Percentiles rank a stretch among this genome's conserved stretches.
Evolutionary conservation across 306 rosid species (phyloP).

Genomic region (Vicia sativa): DNA sequence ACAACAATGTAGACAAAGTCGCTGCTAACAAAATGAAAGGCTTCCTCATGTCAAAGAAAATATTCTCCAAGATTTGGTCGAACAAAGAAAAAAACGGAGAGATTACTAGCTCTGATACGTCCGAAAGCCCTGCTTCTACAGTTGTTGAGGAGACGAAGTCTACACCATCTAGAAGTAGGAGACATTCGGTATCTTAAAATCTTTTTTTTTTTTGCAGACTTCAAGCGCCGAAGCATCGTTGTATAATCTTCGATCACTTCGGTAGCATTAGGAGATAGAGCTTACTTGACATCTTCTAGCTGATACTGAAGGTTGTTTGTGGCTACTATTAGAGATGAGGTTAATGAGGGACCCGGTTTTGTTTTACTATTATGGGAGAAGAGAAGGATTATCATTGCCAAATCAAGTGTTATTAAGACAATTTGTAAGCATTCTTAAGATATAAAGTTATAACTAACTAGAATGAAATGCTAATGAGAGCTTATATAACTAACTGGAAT

Average conservation of each 20-base stretch:
- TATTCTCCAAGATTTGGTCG: constrained; percentile 91
- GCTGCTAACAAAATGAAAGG: constrained; percentile 70
- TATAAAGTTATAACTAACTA: constrained; percentile 4
- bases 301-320: constrained; percentile 43
- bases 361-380: constrained; percentile 29
- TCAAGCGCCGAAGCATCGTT: constrained; percentile 27
- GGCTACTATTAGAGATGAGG: neutral
- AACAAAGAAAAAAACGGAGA: constrained; percentile 74
- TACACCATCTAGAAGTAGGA: constrained; percentile 82
- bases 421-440: constrained; percentile 15
- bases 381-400: constrained; percentile 27
- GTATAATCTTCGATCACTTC: constrained; percentile 48
- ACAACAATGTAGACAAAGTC: constrained; percentile 48
- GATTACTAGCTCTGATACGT: constrained; percentile 85
- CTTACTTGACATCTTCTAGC: constrained; percentile 50
- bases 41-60: constrained; percentile 58
- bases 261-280: constrained; percentile 55
- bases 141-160: constrained; percentile 83
- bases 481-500: constrained; percentile 1
- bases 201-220: constrained; percentile 38
- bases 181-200: constrained; percentile 72
- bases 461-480: constrained; percentile 8
- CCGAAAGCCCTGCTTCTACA: constrained; percentile 86
- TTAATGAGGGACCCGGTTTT: constrained; percentile 34
- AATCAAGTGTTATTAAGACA: neutral